Conservation (phyloP, 225 moss, liverwort and hornwort species). For the Physcomitrellopsis africana region DNA sequence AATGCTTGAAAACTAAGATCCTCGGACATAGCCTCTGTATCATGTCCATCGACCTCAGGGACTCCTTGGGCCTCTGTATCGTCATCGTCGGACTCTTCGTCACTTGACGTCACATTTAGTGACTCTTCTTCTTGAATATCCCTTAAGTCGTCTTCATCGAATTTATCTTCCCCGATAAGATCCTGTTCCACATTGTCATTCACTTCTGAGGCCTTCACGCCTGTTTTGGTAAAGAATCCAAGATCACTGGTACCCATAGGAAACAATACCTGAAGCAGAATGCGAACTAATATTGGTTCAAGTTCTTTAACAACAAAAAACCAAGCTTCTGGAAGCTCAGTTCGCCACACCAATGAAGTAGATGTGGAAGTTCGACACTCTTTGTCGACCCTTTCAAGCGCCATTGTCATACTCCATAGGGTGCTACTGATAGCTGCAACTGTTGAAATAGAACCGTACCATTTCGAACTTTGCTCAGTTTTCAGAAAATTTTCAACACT, state of each 20-base stretch:
- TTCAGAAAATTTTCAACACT: constrained; percentile 33
- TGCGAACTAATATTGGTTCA: constrained; percentile 59
- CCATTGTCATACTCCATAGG: constrained; percentile 69
- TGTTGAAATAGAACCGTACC: constrained; percentile 53
- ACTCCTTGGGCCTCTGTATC: constrained; percentile 33
- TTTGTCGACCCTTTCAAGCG: constrained; percentile 54
- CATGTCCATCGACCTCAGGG: constrained; percentile 38
- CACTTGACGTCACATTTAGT: constrained; percentile 34
- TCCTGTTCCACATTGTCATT: constrained; percentile 30
- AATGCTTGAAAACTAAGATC: constrained; percentile 35
- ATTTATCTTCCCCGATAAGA: constrained; percentile 34
- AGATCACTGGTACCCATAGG: constrained; percentile 59
- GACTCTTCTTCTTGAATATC: constrained; percentile 27
- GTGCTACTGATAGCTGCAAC: constrained; percentile 64
- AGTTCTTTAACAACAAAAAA: constrained; percentile 55
- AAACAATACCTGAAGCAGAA: constrained; percentile 60
- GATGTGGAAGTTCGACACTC: constrained; percentile 46
- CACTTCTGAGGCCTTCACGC: constrained; percentile 30
- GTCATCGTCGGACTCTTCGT: constrained; percentile 46
- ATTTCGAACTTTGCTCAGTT: constrained; percentile 29
- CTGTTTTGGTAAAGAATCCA: constrained; percentile 56
- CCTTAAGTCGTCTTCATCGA: constrained; percentile 34
- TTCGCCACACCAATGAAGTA: constrained; percentile 61
- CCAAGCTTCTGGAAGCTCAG: constrained; percentile 62
- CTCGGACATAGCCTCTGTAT: constrained; percentile 23